Percentiles rank a stretch among this genome's conserved stretches.
Evolutionary conservation across 345 rosid species (phyloP).

Genomic region (Microcos paniculata): DNA sequence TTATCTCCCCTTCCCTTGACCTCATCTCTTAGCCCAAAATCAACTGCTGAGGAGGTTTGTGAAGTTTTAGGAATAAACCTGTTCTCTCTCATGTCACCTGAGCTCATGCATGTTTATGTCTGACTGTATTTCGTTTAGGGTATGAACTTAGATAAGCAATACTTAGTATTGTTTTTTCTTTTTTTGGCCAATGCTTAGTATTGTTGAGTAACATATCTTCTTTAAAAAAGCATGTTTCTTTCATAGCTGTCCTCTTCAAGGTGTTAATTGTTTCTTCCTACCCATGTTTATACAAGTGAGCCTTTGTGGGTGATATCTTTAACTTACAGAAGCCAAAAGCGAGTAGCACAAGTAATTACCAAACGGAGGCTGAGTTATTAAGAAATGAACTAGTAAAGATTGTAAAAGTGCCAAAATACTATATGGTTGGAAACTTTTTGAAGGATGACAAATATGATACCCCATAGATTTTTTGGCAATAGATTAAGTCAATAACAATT

Average conservation of each 20-base stretch:
- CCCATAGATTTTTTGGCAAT: neutral
- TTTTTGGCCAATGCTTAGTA: neutral
- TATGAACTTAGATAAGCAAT: neutral
- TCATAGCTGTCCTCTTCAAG: neutral
- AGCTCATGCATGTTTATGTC: neutral
- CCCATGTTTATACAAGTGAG: neutral
- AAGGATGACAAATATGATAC: neutral
- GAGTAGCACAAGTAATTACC: neutral
- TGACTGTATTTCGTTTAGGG: neutral
- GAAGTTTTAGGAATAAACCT: slow-evolving; percentile 8
- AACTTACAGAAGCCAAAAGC: neutral
- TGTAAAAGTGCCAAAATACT: neutral
- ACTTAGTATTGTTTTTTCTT: too few relatives aligned
- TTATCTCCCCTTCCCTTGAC: slow-evolving; percentile 43
- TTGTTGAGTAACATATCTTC: neutral
- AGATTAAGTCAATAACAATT: neutral
- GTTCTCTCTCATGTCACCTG: neutral
- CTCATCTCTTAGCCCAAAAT: slow-evolving; percentile 49
- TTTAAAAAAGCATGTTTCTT: neutral
- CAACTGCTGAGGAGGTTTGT: slow-evolving; percentile 75
- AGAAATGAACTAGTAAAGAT: neutral
- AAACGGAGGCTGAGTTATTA: neutral
- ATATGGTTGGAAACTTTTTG: neutral
- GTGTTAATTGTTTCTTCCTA: neutral
- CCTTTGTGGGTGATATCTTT: neutral